These are phyloP conservation scores for Elymus sibiricus DNA, from an alignment of 176 grass and related monocot species.

Conservation along the genomic window DNA sequence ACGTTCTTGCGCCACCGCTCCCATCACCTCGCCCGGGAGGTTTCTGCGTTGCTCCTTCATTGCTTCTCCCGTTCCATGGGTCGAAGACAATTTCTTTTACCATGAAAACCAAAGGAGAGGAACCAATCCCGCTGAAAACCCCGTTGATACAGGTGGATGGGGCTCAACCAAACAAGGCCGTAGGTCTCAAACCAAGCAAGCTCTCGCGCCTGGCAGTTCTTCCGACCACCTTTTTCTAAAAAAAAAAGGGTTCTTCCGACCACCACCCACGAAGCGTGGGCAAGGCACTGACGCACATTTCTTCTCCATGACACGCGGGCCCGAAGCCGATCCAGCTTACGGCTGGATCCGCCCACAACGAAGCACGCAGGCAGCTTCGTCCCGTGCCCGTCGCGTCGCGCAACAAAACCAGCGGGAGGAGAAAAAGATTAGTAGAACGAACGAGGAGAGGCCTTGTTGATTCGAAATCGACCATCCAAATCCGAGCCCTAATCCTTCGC, in stretches of 20 bases:
- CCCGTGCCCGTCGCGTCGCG: background rate
- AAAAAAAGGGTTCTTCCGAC: background rate
- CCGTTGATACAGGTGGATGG: too few species aligned
- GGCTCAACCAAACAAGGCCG: too few species aligned
- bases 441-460: background rate
- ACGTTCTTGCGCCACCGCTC: too few species aligned
- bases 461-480: background rate
- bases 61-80: too few species aligned
- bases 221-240: too few species aligned
- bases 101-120: too few species aligned
- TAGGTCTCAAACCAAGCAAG: too few species aligned
- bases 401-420: background rate
- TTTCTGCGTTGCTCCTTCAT: too few species aligned
- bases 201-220: too few species aligned
- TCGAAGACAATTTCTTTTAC: too few species aligned
- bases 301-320: background rate
- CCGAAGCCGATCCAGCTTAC: background rate
- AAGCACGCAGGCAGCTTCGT: conserved; percentile 15
- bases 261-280: background rate
- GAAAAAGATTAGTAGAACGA: background rate
- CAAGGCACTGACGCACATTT: background rate
- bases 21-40: too few species aligned
- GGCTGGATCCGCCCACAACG: background rate
- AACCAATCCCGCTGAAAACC: too few species aligned
- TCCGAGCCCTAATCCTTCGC: background rate